Percentiles rank a stretch among this genome's conserved stretches.
Evolutionary conservation across 148 eudicot genomes (phyloP).

Genomic region (Dysphania ambrosioides): DNA sequence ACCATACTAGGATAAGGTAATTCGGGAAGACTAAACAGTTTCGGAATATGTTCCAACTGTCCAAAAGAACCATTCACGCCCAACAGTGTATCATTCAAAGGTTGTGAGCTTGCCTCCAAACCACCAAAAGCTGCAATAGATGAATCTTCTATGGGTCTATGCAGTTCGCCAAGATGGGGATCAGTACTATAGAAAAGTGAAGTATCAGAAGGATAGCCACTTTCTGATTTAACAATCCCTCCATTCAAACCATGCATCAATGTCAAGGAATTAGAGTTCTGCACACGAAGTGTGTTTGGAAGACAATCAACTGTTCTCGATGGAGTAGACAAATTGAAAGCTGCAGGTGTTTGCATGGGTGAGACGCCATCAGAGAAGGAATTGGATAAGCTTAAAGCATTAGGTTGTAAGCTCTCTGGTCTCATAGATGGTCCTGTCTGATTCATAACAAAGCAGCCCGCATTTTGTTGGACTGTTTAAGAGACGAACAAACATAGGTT

Average conservation of each 20-base stretch:
- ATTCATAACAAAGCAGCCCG: slow-evolving; percentile 47
- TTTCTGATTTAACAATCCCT: slow-evolving; percentile 51
- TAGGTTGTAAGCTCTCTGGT: slow-evolving; percentile 52
- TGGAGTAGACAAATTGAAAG: slow-evolving; percentile 39
- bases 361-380: slow-evolving; percentile 55
- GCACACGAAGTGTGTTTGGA: slow-evolving; percentile 48
- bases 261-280: slow-evolving; percentile 49
- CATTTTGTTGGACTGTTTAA: slow-evolving; percentile 63
- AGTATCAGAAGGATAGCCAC: slow-evolving; percentile 42
- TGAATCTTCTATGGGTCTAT: slow-evolving; percentile 43
- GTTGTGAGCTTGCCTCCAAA: slow-evolving; percentile 52
- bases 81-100: slow-evolving; percentile 42
- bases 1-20: slow-evolving; percentile 54
- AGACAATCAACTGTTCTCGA: slow-evolving; percentile 41
- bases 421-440: slow-evolving; percentile 41
- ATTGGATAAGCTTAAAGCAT: slow-evolving; percentile 37
- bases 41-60: slow-evolving; percentile 56
- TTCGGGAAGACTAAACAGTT: slow-evolving; percentile 57
- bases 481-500: slow-evolving; percentile 4
- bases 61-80: slow-evolving; percentile 47
- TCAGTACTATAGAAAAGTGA: slow-evolving; percentile 41
- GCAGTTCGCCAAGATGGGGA: slow-evolving; percentile 44
- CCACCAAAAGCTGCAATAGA: slow-evolving; percentile 51
- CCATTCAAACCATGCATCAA: slow-evolving; percentile 57
- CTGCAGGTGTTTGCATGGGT: slow-evolving; percentile 39